Base-by-base conservation (phyloP, 371 early-diverging fungal species). In the Mortierella sp. region DNA sequence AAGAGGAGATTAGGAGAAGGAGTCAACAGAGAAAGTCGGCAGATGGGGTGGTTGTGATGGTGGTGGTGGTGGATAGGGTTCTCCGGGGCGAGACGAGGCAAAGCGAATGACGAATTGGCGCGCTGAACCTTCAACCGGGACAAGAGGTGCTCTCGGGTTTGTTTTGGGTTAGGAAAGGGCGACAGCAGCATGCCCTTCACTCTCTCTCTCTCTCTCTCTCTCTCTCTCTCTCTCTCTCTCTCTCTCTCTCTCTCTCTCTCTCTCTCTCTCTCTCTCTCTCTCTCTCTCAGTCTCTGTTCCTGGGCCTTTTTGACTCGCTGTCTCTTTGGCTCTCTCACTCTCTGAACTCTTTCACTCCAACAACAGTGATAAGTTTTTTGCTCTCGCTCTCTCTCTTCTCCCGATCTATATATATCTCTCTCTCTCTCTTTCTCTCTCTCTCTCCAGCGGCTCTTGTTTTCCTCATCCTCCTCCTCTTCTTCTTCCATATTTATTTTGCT, bases 191-290 rank as follows among this genome's bases (percentile, higher is more conserved):
- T n/a, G n/a, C n/a, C n/a, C n/a, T n/a, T n/a, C n/a, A n/a, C n/a
- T n/a, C n/a, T n/a, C n/a, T 19, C 11, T 23, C 23, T 51, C 28
- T 0, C 25, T 25, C 46, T 29, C 37, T 53, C 43, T 60, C 43
- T 60, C 59, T 26, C 50, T 48, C 47, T 37, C n/a, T 25, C 47
- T 46, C 21, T 12, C 26, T 30, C 4, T 25, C n/a, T 51, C n/a
- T 25, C 30, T 59, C 21, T 43, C 23, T n/a, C 52, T 21, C 48
- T 46, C n/a, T 48, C 23, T 28, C 46, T 50, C 29, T 43, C 19
- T 37, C 48, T 48, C 21, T 25, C 51, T 62, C 48, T 64, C 25
- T 55, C 57, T 29, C 18, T 44, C 18, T 60, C 60, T 50, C 19
- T 21, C 23, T 6, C 60, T 25, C 53, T 45, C 45, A 26, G 12